Base-by-base conservation (phyloP, 768 basidiomycete genomes). In the Lyophyllum atratum region DNA sequence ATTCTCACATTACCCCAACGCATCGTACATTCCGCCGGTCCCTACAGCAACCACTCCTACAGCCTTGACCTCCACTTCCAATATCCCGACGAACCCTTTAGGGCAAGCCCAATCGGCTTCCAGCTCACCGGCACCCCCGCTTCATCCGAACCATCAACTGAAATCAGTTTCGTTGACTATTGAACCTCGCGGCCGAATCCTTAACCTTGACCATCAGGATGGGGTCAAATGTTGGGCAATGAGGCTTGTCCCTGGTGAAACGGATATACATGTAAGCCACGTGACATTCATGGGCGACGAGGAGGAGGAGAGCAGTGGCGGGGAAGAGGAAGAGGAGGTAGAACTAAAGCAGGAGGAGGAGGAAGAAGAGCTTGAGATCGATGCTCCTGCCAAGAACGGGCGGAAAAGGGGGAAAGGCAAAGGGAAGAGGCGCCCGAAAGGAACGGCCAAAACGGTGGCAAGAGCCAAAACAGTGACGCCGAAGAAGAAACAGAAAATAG, bases 181-280 rank as follows among this genome's bases (percentile, higher is more conserved):
- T n/a, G 75, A 85, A 47, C 90, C 90, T 11, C 73, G 71, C 10
- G 85, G 82, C 28, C 77, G 92, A 39, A 73, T 73, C 19, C 70
- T 93, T 37, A 73, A 72, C 28, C 73, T 93, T 28, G 85, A 90
- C 63, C 73, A 84, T 54, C 77, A 77, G 42, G 88, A 91, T 51
- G 89, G 90, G 4, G 92, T 93, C 47, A 84, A 80, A 65, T 82
- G 73, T 33, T 93, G 92, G 92, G 82, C 84, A 4, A 74, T 91
- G 68, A 78, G 85, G 46, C 76, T 92, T 31, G 74, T 76, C 10
- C 74, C 75, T 1, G 79, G 77, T 9, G 92, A 93, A 65, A 79
- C 78, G 3, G 78, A 76, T 2, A 51, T 93, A 17, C 69, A 79
- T 55, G 67, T 93, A 34, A 74, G 74, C 43, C 79, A 83, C 53